Conservation (phyloP, 1,139 yeast genomes). For the Geotrichum carabidarum region DNA sequence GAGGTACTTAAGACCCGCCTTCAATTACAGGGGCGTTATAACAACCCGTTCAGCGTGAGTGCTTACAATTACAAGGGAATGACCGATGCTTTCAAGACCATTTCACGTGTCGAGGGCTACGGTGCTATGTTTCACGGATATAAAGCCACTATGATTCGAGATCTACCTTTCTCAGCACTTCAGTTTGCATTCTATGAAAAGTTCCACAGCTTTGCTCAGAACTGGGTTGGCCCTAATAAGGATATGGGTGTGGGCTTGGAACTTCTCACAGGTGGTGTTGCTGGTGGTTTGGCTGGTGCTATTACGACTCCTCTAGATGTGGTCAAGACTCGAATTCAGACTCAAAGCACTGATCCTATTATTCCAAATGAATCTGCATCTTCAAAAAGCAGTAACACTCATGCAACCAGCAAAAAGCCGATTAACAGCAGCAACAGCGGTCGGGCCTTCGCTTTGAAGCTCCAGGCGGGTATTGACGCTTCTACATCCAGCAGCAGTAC, state of each 20-base stretch:
- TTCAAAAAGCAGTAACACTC: constrained; percentile 20
- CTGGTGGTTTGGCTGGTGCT: constrained; percentile 93
- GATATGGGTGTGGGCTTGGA: constrained; percentile 56
- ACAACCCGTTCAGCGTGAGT: constrained; percentile 70
- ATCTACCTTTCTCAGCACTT: constrained; percentile 88
- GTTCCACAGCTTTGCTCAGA: constrained; percentile 44
- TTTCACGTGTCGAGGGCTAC: constrained; percentile 64
- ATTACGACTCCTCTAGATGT: constrained; percentile 85
- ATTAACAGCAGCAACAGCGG: constrained; percentile 15
- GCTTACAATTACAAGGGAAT: constrained; percentile 79
- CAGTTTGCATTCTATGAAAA: constrained; percentile 94
- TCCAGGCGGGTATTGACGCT: constrained; percentile 9
- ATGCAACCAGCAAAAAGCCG: constrained; percentile 11
- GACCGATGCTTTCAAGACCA: constrained; percentile 61
- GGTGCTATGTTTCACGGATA: constrained; percentile 81
- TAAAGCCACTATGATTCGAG: constrained; percentile 86
- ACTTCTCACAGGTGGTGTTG: constrained; percentile 83
- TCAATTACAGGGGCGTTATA: constrained; percentile 83
- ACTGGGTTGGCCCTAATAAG: constrained; percentile 30
- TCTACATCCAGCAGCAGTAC: background rate
- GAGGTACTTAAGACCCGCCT: constrained; percentile 92
- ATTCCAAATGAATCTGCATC: constrained; percentile 19
- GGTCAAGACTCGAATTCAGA: constrained; percentile 87
- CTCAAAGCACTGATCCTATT: constrained; percentile 42
- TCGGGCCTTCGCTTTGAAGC: constrained; percentile 20